Conservation (phyloP, 192 early-diverging fungal species). For the Pilaira anomala region DNA sequence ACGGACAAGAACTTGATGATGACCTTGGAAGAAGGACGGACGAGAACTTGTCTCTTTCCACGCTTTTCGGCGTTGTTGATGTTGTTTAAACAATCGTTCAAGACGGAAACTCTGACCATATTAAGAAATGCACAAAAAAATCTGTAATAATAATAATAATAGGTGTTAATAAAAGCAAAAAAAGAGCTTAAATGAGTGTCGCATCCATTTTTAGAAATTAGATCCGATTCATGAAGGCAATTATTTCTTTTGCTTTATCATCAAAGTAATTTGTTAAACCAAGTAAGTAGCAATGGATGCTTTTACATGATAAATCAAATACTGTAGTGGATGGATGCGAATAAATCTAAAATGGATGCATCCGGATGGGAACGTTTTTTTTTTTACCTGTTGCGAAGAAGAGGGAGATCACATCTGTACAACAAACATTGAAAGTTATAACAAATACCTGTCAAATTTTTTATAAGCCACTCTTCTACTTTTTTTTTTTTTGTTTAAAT, state of each 20-base stretch:
- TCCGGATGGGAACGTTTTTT: neutral
- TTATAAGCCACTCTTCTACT: neutral
- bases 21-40: slow-evolving; percentile 97
- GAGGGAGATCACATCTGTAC: neutral
- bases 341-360: neutral
- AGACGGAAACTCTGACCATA: slow-evolving; percentile 97
- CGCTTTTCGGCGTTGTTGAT: slow-evolving; percentile 99
- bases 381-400: slow-evolving; percentile 3
- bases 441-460: neutral
- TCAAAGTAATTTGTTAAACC: neutral
- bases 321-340: neutral
- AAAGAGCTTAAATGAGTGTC: neutral
- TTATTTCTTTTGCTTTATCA: slow-evolving; percentile 6
- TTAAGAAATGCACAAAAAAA: slow-evolving; percentile 32
- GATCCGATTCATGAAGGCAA: neutral
- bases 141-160: neutral
- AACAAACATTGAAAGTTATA: neutral
- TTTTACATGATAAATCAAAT: neutral
- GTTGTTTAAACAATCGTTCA: slow-evolving; percentile 96
- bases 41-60: slow-evolving; percentile 96
- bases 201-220: neutral
- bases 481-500: no score
- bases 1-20: slow-evolving; percentile 98
- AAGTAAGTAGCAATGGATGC: neutral
- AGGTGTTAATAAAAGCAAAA: neutral